Base-by-base conservation (phyloP, 1,284 basidiomycete species). In the Pyrrhoderma noxium region DNA sequence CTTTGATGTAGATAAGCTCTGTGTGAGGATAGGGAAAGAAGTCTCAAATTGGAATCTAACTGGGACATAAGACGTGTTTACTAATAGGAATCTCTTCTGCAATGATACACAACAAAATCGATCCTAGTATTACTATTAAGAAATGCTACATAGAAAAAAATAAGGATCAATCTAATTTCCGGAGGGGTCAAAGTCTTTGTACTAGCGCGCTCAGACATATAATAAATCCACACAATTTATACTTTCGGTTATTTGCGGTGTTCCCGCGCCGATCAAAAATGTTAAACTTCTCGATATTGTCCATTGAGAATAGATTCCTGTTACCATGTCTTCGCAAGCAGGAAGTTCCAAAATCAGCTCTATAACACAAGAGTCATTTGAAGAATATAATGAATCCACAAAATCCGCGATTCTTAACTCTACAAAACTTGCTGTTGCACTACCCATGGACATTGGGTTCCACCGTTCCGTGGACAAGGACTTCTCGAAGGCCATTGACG, bases 381-480 rank as follows among this genome's bases (percentile, higher is more conserved):
- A 68, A 53, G 58, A 61, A 13, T 75, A 70, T 57, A 76, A 83
- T 56, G 62, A 70, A 5, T 60, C 71, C 34, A 62, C 86, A 2
- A 86, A 87, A 61, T 65, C 66, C 0, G 65, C 72, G 14, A 82
- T 80, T 0, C 72, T 88, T 14, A 73, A 75, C 46, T 72, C 82
- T 3, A 85, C 82, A 2, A 75, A 78, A 53, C 68, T 73, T 48
- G 75, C 84, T 0, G 76, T 75, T 3, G 68, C 68, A 0, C 67
- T 88, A 4, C 85, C 85, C 11, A 50, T 67, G 8, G 92, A 94
- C 67, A 70, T 95, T 54, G 69, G 75, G 41, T 95, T 94, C 65
- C 87, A 95, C 67, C 81, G 88, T 37, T 89, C 92, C 2, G 77
- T 96, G 57, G 86, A 94, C 65, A 68, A 76, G 13, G 72, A 70